Conservation (phyloP, 2,329 filamentous ascomycete genomes). For the Sarocladium brachiariae region DNA sequence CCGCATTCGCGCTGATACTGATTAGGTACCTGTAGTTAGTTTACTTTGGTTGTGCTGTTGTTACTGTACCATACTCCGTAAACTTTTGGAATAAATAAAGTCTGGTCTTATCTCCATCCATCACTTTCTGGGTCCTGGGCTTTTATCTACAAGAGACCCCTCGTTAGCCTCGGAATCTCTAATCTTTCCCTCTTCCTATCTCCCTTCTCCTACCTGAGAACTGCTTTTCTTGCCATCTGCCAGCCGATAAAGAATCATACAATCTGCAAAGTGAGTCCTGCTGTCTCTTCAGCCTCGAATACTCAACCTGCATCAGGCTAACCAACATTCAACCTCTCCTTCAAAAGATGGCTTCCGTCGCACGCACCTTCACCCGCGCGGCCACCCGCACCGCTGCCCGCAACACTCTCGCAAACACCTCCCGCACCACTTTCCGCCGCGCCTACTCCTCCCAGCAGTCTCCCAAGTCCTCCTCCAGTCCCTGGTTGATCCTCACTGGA, state of each 20-base stretch:
- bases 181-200: neutral
- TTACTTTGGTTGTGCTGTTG: too few relatives aligned
- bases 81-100: too few relatives aligned
- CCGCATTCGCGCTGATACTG: too few relatives aligned
- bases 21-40: too few relatives aligned
- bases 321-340: slow-evolving; percentile 1
- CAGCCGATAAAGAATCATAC: too few relatives aligned
- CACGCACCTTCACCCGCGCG: slow-evolving; percentile 49
- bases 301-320: neutral
- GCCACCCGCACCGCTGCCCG: slow-evolving; percentile 52
- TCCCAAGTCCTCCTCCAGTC: slow-evolving; percentile 39
- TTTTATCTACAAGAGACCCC: too few relatives aligned
- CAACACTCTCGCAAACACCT: slow-evolving; percentile 51
- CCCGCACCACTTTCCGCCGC: slow-evolving; percentile 66
- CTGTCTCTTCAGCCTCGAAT: too few relatives aligned
- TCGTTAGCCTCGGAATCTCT: too few relatives aligned
- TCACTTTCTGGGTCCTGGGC: too few relatives aligned
- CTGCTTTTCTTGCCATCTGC: too few relatives aligned
- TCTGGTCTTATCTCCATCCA: too few relatives aligned
- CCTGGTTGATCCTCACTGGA: slow-evolving; percentile 51
- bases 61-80: too few relatives aligned
- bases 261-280: neutral
- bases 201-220: neutral
- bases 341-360: slow-evolving; percentile 32
- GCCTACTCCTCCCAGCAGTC: slow-evolving; percentile 65